Conservation (phyloP, 306 rosid genomes). For the Rosa chinensis region DNA sequence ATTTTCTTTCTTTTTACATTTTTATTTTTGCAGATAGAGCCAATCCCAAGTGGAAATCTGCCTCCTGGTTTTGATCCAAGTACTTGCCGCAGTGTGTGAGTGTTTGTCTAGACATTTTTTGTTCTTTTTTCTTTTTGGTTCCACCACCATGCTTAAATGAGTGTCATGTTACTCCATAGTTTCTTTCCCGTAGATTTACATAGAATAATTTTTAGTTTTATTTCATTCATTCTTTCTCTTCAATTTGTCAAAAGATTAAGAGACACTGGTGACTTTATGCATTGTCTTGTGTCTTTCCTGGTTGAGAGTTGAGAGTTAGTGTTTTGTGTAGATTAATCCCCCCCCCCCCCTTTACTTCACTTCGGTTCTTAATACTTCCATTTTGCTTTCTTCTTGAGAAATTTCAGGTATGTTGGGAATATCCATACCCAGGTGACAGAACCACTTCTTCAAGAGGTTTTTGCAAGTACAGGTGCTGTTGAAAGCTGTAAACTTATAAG, state of each 20-base stretch:
- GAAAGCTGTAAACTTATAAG: slow-evolving; percentile 95
- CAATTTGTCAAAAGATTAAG: background rate
- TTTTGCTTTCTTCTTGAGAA: slow-evolving; percentile 51
- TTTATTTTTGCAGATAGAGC: slow-evolving; percentile 97
- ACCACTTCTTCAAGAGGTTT: slow-evolving; percentile 98
- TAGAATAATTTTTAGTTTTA: background rate
- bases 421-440: slow-evolving; percentile 95
- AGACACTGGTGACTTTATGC: background rate
- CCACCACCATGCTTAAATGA: slow-evolving; percentile 24
- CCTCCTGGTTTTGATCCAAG: slow-evolving; percentile 99
- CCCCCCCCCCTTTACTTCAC: slow-evolving; percentile 39
- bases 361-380: slow-evolving; percentile 42
- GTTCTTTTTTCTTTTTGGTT: slow-evolving; percentile 17
- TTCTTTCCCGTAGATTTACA: background rate
- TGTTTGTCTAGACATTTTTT: slow-evolving; percentile 57
- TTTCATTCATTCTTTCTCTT: background rate
- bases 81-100: slow-evolving; percentile 99
- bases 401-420: slow-evolving; percentile 93
- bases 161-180: background rate
- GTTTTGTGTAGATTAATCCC: slow-evolving; percentile 36
- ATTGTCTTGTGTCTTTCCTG: slow-evolving; percentile 17
- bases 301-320: slow-evolving; percentile 2
- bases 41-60: slow-evolving; percentile 99
- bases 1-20: slow-evolving; percentile 43
- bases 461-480: slow-evolving; percentile 83